These are phyloP conservation scores for Nitzschia sp. DNA, from an alignment of 108 stramenopile genomes.

Conservation along the genomic window DNA sequence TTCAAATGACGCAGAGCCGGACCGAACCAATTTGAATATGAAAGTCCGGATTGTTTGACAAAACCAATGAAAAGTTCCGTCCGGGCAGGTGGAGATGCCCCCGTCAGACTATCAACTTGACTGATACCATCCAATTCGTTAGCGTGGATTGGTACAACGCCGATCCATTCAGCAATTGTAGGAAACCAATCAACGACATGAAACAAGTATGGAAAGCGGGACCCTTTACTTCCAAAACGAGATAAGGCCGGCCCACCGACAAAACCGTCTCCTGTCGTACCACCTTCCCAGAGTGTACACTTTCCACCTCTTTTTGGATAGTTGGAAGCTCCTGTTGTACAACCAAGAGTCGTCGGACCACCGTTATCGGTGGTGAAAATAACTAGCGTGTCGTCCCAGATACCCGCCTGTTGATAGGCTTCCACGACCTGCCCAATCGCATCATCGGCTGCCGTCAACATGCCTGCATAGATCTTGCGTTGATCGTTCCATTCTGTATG, in stretches of 20 bases:
- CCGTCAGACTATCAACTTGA: constrained; percentile 15
- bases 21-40: constrained; percentile 26
- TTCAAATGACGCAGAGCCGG: constrained; percentile 36
- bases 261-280: constrained; percentile 44
- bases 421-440: constrained; percentile 39
- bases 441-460: constrained; percentile 50
- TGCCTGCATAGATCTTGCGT: constrained; percentile 43
- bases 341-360: constrained; percentile 29
- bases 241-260: constrained; percentile 33
- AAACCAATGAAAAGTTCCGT: constrained; percentile 39
- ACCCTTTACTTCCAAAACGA: background rate
- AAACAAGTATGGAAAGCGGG: constrained; percentile 24
- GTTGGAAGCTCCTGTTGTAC: constrained; percentile 41
- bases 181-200: constrained; percentile 54
- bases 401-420: constrained; percentile 25
- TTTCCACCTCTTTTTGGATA: constrained; percentile 56
- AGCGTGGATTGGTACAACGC: constrained; percentile 12
- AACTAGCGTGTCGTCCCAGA: constrained; percentile 47
- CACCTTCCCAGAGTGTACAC: constrained; percentile 60
- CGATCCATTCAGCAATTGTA: constrained; percentile 26
- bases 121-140: constrained; percentile 33
- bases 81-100: constrained; percentile 15
- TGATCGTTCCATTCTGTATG: constrained; percentile 20
- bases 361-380: constrained; percentile 69
- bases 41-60: background rate